Conservation (phyloP, 2,329 filamentous ascomycete genomes). For the Trichoderma gracile region DNA sequence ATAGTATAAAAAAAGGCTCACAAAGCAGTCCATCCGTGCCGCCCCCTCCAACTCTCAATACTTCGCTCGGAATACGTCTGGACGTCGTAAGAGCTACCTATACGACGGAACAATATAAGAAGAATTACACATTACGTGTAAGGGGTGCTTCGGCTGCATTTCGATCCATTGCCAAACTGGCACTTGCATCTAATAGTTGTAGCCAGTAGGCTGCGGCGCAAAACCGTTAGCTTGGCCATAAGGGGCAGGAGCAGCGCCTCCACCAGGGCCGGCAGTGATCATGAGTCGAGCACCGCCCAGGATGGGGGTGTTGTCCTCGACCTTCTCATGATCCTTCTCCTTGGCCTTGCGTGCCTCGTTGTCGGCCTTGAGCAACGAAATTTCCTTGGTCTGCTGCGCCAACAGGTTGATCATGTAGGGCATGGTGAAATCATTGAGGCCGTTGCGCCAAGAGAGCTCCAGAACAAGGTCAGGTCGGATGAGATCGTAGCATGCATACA, state of each 20-base stretch:
- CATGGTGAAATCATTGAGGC: conserved; percentile 96
- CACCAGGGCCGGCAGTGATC: conserved; percentile 85
- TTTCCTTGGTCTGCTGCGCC: conserved; percentile 82
- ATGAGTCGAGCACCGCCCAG: conserved; percentile 85
- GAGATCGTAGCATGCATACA: conserved; percentile 97
- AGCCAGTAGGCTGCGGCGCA: conserved; percentile 83
- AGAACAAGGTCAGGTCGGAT: conserved; percentile 90
- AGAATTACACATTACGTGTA: conserved; percentile 19
- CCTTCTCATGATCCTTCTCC: conserved; percentile 72
- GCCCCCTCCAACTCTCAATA: conserved; percentile 17
- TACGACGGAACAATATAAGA: not conserved
- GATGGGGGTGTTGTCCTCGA: conserved; percentile 92
- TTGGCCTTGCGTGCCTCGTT: conserved; percentile 89
- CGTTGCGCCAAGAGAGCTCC: conserved; percentile 95
- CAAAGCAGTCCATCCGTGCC: conserved; percentile 13
- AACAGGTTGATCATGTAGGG: conserved; percentile 99
- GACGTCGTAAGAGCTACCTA: conserved; percentile 7
- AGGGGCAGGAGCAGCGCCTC: conserved; percentile 61
- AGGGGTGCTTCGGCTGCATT: conserved; percentile 4
- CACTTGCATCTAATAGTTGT: conserved; percentile 55
- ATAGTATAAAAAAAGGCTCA: conserved; percentile 13
- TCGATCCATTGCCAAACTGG: conserved; percentile 34
- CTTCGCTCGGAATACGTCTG: not conserved
- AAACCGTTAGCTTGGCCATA: conserved; percentile 85
- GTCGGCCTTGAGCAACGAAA: conserved; percentile 84